Percentiles rank a stretch among this genome's conserved stretches.
phyloP scores from a whole-genome alignment of 805 yeast genomes.

The Pichia scutulata region DNA sequence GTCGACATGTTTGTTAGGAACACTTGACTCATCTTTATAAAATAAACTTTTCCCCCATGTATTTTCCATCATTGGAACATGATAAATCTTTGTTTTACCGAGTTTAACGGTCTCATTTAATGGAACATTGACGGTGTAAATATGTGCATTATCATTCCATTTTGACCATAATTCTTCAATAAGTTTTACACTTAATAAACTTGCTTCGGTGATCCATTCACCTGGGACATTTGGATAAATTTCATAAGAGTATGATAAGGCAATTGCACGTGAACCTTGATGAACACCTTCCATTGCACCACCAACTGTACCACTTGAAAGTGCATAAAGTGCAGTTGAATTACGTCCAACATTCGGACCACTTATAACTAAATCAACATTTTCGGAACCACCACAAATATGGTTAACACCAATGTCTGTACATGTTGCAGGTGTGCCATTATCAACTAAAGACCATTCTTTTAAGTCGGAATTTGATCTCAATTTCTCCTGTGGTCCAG shows the following conservation, averaged over 20 bases:
- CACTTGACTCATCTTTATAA: constrained; percentile 14
- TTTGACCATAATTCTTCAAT: constrained; percentile 48
- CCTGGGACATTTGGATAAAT: constrained; percentile 39
- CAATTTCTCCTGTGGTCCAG: constrained; percentile 38
- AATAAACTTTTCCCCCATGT: constrained; percentile 48
- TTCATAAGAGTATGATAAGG: constrained; percentile 79
- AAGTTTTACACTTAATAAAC: constrained; percentile 56
- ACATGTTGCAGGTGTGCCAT: constrained; percentile 93
- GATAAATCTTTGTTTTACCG: constrained; percentile 54
- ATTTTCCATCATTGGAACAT: constrained; percentile 76
- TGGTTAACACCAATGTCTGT: constrained; percentile 84
- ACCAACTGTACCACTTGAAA: constrained; percentile 93
- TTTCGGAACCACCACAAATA: constrained; percentile 39
- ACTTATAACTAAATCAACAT: constrained; percentile 79
- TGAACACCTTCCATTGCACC: constrained; percentile 93
- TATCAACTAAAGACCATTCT: constrained; percentile 79
- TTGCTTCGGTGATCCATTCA: constrained; percentile 51
- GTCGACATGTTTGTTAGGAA: constrained; percentile 22
- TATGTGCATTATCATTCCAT: constrained; percentile 56
- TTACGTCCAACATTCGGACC: constrained; percentile 97
- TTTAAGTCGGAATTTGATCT: constrained; percentile 36
- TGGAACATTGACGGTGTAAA: constrained; percentile 83
- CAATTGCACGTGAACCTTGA: constrained; percentile 62
- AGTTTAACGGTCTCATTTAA: constrained; percentile 44
- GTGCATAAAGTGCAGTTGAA: constrained; percentile 77